Percentiles rank a stretch among this genome's conserved stretches.
phyloP scores from a whole-genome alignment of 2,329 filamentous ascomycete genomes.

The Scopulariopsis brevicaulis region DNA sequence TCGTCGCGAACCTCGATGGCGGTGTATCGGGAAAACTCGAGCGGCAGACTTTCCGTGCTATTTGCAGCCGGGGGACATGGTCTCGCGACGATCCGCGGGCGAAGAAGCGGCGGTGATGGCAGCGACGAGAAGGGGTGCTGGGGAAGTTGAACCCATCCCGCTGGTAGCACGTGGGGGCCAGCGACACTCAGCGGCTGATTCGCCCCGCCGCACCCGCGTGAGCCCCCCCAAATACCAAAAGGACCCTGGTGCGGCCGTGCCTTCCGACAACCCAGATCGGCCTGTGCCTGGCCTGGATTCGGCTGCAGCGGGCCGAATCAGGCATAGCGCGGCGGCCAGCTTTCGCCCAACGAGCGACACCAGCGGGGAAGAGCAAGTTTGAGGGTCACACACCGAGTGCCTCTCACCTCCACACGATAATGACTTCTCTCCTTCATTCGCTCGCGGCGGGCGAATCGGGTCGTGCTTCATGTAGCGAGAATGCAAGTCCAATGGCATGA shows the following conservation, averaged over 20 bases:
- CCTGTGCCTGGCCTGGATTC: not conserved
- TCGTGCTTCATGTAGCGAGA: not conserved
- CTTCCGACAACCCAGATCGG: not conserved
- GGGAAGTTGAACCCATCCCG: not conserved
- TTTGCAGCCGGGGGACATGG: not conserved
- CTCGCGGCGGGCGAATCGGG: not conserved
- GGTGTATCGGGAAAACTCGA: not conserved
- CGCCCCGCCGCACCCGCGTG: not conserved
- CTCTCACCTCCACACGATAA: not conserved
- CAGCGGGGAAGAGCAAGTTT: not conserved
- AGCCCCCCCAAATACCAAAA: not conserved
- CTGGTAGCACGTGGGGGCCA: not conserved
- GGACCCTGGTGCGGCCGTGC: not conserved
- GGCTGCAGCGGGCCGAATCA: not conserved
- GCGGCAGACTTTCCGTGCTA: not conserved
- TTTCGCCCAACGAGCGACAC: not conserved
- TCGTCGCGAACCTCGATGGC: not conserved
- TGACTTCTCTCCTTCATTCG: not conserved
- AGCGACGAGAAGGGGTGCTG: not conserved
- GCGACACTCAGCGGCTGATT: not conserved
- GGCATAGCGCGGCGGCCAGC: not conserved
- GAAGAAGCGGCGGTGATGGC: not conserved
- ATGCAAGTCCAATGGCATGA: not conserved
- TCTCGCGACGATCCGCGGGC: not conserved
- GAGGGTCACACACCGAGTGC: not conserved